Conservation (phyloP, 23 red algal genomes). For the Pyropia haitanensis region DNA sequence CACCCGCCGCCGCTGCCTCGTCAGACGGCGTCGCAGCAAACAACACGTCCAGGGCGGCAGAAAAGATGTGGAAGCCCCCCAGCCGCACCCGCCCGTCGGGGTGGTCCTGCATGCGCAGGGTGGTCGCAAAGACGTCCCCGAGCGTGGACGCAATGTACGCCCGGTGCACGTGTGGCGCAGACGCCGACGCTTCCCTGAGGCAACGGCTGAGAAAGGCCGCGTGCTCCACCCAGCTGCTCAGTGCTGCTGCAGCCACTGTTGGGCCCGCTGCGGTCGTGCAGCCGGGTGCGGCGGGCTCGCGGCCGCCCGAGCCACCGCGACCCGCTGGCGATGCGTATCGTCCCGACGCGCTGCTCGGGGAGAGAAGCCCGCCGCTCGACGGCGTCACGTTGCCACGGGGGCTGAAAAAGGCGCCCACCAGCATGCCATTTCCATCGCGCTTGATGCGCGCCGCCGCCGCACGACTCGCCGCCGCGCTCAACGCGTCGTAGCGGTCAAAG, state of each 20-base stretch:
- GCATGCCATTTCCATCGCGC: not conserved
- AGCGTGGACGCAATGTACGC: conserved; percentile 37
- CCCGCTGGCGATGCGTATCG: no score
- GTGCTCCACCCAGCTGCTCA: conserved; percentile 24
- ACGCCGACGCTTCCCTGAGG: conserved; percentile 10
- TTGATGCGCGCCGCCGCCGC: not conserved
- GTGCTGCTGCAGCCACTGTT: no score
- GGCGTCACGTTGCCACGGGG: no score
- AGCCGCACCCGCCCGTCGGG: conserved; percentile 61
- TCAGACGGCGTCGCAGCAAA: conserved; percentile 7
- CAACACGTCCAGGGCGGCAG: conserved; percentile 55
- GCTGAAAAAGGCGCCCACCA: conserved; percentile 20
- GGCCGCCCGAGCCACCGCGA: no score
- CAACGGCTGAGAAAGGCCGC: conserved; percentile 21
- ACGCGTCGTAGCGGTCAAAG: conserved; percentile 58
- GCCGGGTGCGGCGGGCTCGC: no score
- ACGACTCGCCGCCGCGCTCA: conserved; percentile 9
- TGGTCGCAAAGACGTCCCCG: conserved; percentile 65
- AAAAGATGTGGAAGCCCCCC: conserved; percentile 72
- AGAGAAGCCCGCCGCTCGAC: no score
- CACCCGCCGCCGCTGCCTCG: not conserved
- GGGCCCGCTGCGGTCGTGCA: no score
- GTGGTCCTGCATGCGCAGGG: conserved; percentile 65
- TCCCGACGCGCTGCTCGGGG: no score
- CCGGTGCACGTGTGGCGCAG: conserved; percentile 26